Conservation (phyloP, 1,284 basidiomycete genomes). For the Thecaphora frezii region DNA sequence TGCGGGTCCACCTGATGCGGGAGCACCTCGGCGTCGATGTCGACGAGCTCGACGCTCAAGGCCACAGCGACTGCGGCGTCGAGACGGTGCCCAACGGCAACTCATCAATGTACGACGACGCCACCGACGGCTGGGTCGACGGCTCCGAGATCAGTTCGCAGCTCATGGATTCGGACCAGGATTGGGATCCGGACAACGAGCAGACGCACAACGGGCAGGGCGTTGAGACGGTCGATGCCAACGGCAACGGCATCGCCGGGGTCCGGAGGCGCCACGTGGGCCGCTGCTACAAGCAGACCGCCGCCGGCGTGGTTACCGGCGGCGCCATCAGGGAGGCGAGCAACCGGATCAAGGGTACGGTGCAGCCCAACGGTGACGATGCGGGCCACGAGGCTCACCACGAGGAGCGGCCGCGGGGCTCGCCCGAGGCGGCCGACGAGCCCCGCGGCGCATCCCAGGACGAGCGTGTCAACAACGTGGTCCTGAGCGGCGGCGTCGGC, state of each 20-base stretch:
- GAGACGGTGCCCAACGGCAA: neutral
- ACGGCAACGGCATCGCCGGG: slow-evolving; percentile 8
- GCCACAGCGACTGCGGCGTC: slow-evolving; percentile 3
- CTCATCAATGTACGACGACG: slow-evolving; percentile 4
- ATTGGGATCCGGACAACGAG: slow-evolving; percentile 79
- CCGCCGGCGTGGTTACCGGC: slow-evolving; percentile 9
- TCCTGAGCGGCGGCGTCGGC: slow-evolving; percentile 18
- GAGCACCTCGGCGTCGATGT: slow-evolving; percentile 96
- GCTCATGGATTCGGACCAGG: slow-evolving; percentile 32
- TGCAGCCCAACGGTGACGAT: neutral
- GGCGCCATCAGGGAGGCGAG: slow-evolving; percentile 16
- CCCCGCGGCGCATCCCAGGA: slow-evolving; percentile 19
- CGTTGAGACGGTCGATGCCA: slow-evolving; percentile 21
- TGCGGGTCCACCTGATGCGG: slow-evolving; percentile 90
- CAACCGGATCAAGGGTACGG: slow-evolving; percentile 23
- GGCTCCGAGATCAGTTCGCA: slow-evolving; percentile 4
- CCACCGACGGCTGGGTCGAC: slow-evolving; percentile 7
- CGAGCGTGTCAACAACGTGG: slow-evolving; percentile 18
- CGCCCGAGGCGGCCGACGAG: slow-evolving; percentile 12
- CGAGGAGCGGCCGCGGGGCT: neutral
- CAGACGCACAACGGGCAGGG: slow-evolving; percentile 62
- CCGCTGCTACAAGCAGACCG: slow-evolving; percentile 7
- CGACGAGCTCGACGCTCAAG: slow-evolving; percentile 70
- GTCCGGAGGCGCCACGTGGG: neutral
- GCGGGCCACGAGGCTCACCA: neutral